phyloP scores from a whole-genome alignment of 805 yeast genomes.

The Candida tammaniensis region DNA sequence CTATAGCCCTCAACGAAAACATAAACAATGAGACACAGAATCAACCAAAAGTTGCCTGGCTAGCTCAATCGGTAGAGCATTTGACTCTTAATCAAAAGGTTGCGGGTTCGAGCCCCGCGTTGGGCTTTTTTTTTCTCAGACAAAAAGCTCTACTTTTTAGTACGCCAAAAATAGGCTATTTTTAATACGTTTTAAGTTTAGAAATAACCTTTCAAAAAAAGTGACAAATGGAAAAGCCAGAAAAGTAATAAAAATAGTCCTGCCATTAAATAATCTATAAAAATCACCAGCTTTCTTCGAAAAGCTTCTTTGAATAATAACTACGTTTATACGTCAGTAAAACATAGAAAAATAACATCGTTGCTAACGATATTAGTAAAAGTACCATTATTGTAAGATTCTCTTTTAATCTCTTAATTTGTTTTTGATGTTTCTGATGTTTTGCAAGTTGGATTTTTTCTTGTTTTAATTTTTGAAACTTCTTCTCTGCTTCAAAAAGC shows the following conservation, averaged over 20 bases:
- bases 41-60: conserved; percentile 13
- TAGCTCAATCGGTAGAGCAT: conserved; percentile 31
- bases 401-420: conserved; percentile 7
- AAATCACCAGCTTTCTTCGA: neutral
- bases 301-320: conserved; percentile 2
- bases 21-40: too few relatives aligned
- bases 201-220: too few relatives aligned
- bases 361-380: conserved; percentile 10
- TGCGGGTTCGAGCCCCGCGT: conserved; percentile 36
- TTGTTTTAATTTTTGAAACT: conserved; percentile 3
- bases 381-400: conserved; percentile 10
- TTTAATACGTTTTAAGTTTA: too few relatives aligned
- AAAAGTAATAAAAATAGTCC: too few relatives aligned
- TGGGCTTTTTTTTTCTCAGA: conserved; percentile 15
- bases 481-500: conserved; percentile 12
- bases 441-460: conserved; percentile 8
- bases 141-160: too few relatives aligned
- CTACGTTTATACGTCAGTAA: conserved; percentile 9
- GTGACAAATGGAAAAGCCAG: too few relatives aligned
- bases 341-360: conserved; percentile 9
- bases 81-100: conserved; percentile 30
- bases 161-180: too few relatives aligned
- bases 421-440: conserved; percentile 8
- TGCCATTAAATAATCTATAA: neutral
- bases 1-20: too few relatives aligned